These are phyloP conservation scores for Amylocystis lapponica DNA, from an alignment of 768 basidiomycete species.

Conservation along the genomic window DNA sequence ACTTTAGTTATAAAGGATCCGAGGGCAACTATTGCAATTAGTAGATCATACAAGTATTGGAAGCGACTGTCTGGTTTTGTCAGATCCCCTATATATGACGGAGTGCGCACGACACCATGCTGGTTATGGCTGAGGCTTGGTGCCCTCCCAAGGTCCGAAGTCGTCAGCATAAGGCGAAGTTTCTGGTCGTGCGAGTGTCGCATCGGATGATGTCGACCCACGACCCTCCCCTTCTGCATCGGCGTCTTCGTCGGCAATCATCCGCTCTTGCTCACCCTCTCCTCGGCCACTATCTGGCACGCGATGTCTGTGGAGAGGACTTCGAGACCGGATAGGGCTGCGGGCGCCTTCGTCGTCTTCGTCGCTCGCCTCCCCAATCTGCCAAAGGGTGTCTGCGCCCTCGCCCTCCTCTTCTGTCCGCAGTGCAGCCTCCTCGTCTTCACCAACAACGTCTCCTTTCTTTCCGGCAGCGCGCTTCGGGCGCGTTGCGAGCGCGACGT, in stretches of 20 bases:
- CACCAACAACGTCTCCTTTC: conserved; percentile 25
- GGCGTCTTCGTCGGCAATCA: conserved; percentile 18
- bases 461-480: conserved; percentile 22
- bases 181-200: conserved; percentile 26
- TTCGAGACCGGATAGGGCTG: conserved; percentile 24
- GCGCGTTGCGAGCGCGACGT: conserved; percentile 23
- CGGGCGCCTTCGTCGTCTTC: conserved; percentile 54
- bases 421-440: conserved; percentile 35
- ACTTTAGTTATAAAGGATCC: no score
- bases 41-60: not conserved
- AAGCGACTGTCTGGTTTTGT: no score
- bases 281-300: conserved; percentile 1
- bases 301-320: conserved; percentile 6
- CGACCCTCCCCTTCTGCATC: conserved; percentile 32
- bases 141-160: conserved; percentile 19
- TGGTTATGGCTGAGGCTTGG: not conserved
- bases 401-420: conserved; percentile 26
- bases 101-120: not conserved
- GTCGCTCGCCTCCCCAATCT: conserved; percentile 68
- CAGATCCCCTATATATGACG: not conserved
- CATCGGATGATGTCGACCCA: conserved; percentile 32
- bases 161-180: conserved; percentile 14
- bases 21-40: no score
- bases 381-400: conserved; percentile 53
- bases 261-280: conserved; percentile 19